These are phyloP conservation scores for Blastocystis hominis DNA, from an alignment of 352 stramenopile species.

Conservation along the genomic window DNA sequence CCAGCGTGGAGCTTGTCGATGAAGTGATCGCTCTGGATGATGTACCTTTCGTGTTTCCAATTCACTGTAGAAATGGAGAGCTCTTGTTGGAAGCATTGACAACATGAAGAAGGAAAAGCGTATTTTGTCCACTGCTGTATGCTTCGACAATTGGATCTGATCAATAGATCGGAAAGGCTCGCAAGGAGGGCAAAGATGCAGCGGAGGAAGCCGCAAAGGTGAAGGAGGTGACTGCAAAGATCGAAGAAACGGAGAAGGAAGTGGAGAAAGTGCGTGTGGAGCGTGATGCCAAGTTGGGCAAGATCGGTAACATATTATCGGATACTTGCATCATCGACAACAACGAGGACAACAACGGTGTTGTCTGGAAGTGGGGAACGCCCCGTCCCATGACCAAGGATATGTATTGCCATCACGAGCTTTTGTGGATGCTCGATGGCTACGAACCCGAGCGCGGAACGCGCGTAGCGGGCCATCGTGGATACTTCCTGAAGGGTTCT, in stretches of 20 bases:
- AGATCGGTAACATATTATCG: conserved; percentile 93
- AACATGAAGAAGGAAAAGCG: conserved; percentile 17
- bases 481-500: conserved; percentile 97
- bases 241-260: conserved; percentile 63
- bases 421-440: conserved; percentile 93
- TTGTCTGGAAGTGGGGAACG: conserved; percentile 43
- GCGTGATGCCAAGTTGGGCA: conserved; percentile 71
- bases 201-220: not conserved
- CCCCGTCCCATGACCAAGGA: conserved; percentile 35
- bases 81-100: not conserved
- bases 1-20: conserved; percentile 73
- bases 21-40: conserved; percentile 74
- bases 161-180: conserved; percentile 36
- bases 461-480: too few relatives aligned
- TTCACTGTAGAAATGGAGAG: conserved; percentile 20
- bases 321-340: conserved; percentile 82
- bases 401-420: conserved; percentile 61
- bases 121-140: not conserved
- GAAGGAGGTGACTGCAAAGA: conserved; percentile 15
- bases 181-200: conserved; percentile 25
- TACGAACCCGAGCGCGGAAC: too few relatives aligned
- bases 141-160: not conserved
- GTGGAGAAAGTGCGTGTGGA: conserved; percentile 69
- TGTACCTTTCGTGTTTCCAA: not conserved
- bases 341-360: conserved; percentile 73